A percentile compares a stretch with the other conserved stretches of the same genome.
These are phyloP conservation scores for Calvatia gigantea DNA, from an alignment of 768 basidiomycete species.

Conservation along the genomic window DNA sequence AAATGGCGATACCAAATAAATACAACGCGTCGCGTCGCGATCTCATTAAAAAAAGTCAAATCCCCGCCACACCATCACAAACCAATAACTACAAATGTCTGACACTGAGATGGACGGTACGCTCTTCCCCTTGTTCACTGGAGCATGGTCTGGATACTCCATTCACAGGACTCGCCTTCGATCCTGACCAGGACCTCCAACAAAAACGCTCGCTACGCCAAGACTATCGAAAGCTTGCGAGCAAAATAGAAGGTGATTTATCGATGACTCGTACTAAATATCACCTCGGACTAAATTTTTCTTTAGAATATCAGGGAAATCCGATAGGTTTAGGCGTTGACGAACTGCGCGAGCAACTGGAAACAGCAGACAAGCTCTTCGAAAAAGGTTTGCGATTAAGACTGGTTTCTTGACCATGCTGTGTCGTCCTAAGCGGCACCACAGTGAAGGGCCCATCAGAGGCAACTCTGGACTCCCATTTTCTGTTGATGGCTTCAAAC, in stretches of 20 bases:
- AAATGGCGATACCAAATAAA: slow-evolving; percentile 26
- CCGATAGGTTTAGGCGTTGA: slow-evolving; percentile 55
- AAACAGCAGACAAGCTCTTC: slow-evolving; percentile 59
- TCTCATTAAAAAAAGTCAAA: background rate
- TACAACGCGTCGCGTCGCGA: slow-evolving; percentile 28
- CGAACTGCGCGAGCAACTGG: slow-evolving; percentile 52
- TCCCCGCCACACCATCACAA: background rate
- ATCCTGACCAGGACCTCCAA: slow-evolving; percentile 83
- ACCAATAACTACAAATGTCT: slow-evolving; percentile 21
- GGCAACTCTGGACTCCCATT: slow-evolving; percentile 84
- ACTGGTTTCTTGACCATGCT: background rate
- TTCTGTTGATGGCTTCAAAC: slow-evolving; percentile 74
- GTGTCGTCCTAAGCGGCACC: background rate
- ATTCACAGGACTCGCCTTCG: slow-evolving; percentile 47
- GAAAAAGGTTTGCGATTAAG: slow-evolving; percentile 45
- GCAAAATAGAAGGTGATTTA: slow-evolving; percentile 57
- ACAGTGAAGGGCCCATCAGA: slow-evolving; percentile 80
- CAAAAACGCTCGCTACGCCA: slow-evolving; percentile 73
- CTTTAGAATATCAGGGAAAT: slow-evolving; percentile 43
- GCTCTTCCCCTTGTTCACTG: background rate
- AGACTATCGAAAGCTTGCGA: slow-evolving; percentile 66
- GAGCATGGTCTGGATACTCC: background rate
- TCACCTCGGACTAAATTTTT: background rate
- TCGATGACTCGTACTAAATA: background rate
- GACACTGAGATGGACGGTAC: slow-evolving; percentile 28